Evolutionary conservation across 1,284 basidiomycete genomes (phyloP).

Genomic region (Psilocybe mexicana): DNA sequence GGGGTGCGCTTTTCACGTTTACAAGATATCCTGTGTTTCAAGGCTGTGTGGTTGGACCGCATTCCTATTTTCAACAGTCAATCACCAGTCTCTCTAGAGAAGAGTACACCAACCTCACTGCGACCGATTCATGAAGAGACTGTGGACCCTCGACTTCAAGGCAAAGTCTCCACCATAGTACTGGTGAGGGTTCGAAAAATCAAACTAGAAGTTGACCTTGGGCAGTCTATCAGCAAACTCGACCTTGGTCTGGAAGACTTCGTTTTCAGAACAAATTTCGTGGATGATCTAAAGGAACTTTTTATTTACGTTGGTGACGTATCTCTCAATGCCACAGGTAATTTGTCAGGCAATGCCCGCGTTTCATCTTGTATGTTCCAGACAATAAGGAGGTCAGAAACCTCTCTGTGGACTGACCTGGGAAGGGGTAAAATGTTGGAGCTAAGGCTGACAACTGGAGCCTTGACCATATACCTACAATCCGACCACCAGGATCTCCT

Average conservation of each 20-base stretch:
- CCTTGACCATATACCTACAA: conserved; percentile 66
- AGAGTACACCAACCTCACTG: conserved; percentile 28
- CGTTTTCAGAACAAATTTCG: conserved; percentile 61
- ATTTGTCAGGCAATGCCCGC: conserved; percentile 68
- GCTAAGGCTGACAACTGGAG: conserved; percentile 75
- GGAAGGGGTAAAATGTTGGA: conserved; percentile 62
- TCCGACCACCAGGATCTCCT: conserved; percentile 79
- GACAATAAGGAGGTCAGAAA: conserved; percentile 62
- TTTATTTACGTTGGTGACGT: conserved; percentile 69
- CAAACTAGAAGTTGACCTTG: conserved; percentile 74
- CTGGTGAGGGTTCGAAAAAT: conserved; percentile 73
- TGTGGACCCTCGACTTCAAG: conserved; percentile 6
- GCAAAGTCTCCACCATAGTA: conserved; percentile 57
- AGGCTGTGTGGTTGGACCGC: conserved; percentile 87
- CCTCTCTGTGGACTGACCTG: conserved; percentile 29
- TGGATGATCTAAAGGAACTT: conserved; percentile 57
- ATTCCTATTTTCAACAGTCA: conserved; percentile 71
- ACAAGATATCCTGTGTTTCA: conserved; percentile 86
- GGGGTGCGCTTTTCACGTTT: conserved; percentile 76
- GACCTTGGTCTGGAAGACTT: conserved; percentile 65
- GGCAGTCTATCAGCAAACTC: conserved; percentile 70
- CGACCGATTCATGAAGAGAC: conserved; percentile 21
- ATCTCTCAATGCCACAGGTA: conserved; percentile 66
- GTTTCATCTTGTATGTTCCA: conserved; percentile 78
- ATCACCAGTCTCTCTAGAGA: conserved; percentile 18